Evolutionary conservation across 805 yeast genomes (phyloP).

Genomic region (Candida odintsovae): DNA sequence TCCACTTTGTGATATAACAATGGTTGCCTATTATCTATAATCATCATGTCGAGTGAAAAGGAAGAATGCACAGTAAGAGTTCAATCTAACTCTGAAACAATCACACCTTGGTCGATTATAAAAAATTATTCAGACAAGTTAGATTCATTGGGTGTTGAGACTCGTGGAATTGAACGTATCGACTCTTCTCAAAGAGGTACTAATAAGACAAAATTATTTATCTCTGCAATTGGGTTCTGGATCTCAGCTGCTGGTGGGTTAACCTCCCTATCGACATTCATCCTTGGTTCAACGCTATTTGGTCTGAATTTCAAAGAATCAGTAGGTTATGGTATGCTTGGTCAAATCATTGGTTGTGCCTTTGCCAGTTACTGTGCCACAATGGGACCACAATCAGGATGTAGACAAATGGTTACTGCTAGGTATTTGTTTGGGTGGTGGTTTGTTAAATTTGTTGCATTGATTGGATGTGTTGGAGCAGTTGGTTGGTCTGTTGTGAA

Average conservation of each 20-base stretch:
- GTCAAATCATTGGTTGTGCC: conserved; percentile 62
- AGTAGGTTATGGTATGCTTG: conserved; percentile 55
- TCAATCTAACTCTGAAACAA: conserved; percentile 2
- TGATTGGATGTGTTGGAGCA: conserved; percentile 69
- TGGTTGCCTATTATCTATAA: no score
- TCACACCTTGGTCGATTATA: conserved; percentile 18
- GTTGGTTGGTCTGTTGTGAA: conserved; percentile 91
- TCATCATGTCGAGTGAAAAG: no score
- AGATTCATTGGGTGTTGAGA: conserved; percentile 62
- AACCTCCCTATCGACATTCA: conserved; percentile 83
- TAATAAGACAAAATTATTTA: conserved; percentile 25
- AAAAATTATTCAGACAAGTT: conserved; percentile 36
- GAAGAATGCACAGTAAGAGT: neutral
- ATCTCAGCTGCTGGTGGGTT: conserved; percentile 83
- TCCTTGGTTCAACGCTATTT: conserved; percentile 68
- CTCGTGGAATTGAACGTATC: conserved; percentile 74
- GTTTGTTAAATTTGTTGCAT: conserved; percentile 70
- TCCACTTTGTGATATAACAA: no score
- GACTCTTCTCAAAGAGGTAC: conserved; percentile 57
- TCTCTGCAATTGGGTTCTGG: conserved; percentile 76
- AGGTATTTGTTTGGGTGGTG: conserved; percentile 82
- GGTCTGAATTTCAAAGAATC: conserved; percentile 64
- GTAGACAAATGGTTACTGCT: conserved; percentile 83
- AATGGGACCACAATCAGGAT: conserved; percentile 88
- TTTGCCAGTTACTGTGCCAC: conserved; percentile 79